Evolutionary conservation across 345 rosid species (phyloP), one percentile per base, ranked within the genome.

Genomic region (Geranium brycei): DNA sequence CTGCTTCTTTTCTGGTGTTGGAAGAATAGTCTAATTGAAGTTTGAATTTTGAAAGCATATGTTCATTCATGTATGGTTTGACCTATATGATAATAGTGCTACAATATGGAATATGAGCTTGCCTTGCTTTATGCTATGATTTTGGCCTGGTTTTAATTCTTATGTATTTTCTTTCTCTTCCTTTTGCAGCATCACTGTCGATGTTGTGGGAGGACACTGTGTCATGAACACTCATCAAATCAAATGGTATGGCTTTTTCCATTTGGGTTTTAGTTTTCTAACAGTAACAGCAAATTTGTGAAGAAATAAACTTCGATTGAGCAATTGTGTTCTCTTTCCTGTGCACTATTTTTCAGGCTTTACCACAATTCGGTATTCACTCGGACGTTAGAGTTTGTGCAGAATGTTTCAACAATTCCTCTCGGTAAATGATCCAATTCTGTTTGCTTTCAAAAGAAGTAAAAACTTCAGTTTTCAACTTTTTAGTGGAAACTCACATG

Each of bases 101-200:
- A 35, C 41, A 35, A 7, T 35, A 35, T 7, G 41, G 41, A 35
- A 35, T 35, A 35, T 35, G 41, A 35, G 41, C 41, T 4, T 35
- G 41, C 41, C 41, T 35, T 35, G 41, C 41, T 35, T 4, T 35
- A 35, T 35, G 41, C 41, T 35, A 35, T 4, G 7, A 35, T 35
- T 35, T 7, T 4, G 41, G 41, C 41, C 41, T 23, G 3, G 3
- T 35, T 35, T 35, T 35, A 35, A 35, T 7, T 35, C 41, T 7
- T 35, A 1, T 35, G 7, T 35, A 35, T 35, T 35, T 35, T 35
- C 41, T 35, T 32, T 59, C 8, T 35, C 41, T 35, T 32, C 53
- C 8, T 31, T 53, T 76, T 78, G 77, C 77, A 85, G 95, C 91
- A 87, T 78, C 95, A 87, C 72, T 87, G 95, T 68, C 80, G 91